Percentiles rank a stretch among this genome's conserved stretches.
Conservation (phyloP, 192 early-diverging fungal species). For the Coemansia sp. region DNA sequence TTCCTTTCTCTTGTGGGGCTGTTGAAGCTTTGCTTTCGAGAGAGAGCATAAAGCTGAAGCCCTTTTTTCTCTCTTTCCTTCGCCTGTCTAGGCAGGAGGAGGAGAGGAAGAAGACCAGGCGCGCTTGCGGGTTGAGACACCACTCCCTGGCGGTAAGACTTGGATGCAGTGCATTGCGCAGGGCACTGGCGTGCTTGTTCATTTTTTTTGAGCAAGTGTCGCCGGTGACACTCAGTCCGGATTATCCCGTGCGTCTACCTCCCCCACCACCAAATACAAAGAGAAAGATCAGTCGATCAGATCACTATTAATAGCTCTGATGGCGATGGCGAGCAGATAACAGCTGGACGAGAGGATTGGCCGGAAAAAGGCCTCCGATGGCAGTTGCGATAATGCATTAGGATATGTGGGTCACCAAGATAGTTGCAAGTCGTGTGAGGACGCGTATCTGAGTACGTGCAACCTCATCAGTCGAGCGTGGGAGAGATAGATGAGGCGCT, state of each 20-base stretch:
- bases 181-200: constrained; percentile 21
- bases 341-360: neutral
- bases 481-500: neutral
- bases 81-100: neutral
- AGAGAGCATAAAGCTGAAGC: constrained; percentile 10
- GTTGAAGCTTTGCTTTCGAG: constrained; percentile 8
- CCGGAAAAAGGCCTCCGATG: neutral
- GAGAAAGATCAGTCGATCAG: neutral
- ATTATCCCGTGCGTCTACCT: constrained; percentile 45
- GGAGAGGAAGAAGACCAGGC: neutral
- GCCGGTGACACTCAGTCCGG: constrained; percentile 48
- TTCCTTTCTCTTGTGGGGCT: constrained; percentile 2
- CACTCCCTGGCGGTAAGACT: constrained; percentile 41
- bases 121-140: constrained; percentile 20
- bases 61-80: neutral
- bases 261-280: neutral
- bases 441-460: neutral
- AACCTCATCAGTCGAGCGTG: constrained; percentile 1
- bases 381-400: neutral
- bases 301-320: constrained; percentile 2
- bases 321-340: neutral
- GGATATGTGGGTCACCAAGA: neutral
- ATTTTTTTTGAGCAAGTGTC: neutral
- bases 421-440: constrained; percentile 1
- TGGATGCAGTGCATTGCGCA: constrained; percentile 56